Conservation (phyloP, 2,329 filamentous ascomycete genomes). For the Alternaria alternata region DNA sequence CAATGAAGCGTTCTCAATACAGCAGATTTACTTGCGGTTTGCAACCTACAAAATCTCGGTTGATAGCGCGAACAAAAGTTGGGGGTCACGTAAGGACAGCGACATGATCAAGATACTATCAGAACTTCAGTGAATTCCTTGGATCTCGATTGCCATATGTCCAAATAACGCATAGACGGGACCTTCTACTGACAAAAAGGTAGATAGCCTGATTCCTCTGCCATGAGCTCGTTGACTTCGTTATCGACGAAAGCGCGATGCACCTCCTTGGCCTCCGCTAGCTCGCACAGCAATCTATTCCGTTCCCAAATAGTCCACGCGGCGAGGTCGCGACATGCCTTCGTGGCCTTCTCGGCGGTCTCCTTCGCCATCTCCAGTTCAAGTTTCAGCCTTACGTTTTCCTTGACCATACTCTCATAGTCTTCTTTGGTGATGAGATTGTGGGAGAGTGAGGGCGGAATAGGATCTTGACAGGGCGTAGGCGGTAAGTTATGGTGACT, state of each 20-base stretch:
- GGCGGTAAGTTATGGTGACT: neutral
- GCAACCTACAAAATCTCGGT: neutral
- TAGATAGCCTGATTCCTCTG: neutral
- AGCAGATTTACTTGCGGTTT: no score
- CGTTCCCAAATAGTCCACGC: constrained; percentile 9
- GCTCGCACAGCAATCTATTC: neutral
- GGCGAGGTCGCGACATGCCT: constrained; percentile 5
- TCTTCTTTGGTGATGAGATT: neutral
- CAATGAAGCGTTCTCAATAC: no score
- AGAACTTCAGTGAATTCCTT: neutral
- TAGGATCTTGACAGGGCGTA: neutral
- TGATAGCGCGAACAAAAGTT: neutral
- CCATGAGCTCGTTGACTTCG: constrained; percentile 1
- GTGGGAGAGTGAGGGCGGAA: neutral
- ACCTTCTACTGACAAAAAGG: neutral
- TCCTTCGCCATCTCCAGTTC: neutral
- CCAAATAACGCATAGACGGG: no score
- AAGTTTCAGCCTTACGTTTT: neutral
- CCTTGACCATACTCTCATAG: neutral
- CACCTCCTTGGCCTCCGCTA: neutral
- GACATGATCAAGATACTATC: neutral
- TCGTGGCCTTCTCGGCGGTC: neutral
- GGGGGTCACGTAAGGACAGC: neutral
- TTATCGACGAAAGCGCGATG: neutral
- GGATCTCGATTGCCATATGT: no score